Evolutionary conservation across 148 eudicot genomes (phyloP).

Genomic region (Amaranthus palmeri): DNA sequence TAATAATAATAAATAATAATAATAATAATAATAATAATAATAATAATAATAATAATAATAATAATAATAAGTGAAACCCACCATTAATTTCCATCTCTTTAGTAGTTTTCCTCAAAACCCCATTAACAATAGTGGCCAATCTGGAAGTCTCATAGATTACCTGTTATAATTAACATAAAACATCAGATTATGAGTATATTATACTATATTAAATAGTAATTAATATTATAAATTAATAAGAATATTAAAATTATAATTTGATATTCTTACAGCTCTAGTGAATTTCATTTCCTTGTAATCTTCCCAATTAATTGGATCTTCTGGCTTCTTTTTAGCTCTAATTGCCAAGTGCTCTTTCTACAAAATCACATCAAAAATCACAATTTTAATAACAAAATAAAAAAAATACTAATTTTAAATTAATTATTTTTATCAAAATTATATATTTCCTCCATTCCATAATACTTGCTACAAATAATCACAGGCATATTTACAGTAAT

Average conservation of each 20-base stretch:
- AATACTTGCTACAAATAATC: no score
- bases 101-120: constrained; percentile 93
- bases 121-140: constrained; percentile 94
- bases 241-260: not conserved
- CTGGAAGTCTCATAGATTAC: constrained; percentile 95
- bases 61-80: constrained; percentile 26
- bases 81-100: constrained; percentile 95
- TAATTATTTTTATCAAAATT: not conserved
- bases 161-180: constrained; percentile 36
- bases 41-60: not conserved
- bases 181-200: constrained; percentile 3
- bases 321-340: constrained; percentile 63
- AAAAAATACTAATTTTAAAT: no score
- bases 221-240: no score
- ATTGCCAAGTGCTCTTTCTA: constrained; percentile 88
- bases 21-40: not conserved
- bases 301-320: constrained; percentile 73
- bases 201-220: no score
- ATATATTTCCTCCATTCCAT: no score
- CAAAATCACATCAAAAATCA: not conserved
- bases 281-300: constrained; percentile 90
- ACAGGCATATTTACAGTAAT: no score
- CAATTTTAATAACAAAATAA: not conserved
- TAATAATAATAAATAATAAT: not conserved
- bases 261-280: constrained; percentile 77